Evolutionary conservation across 1,284 basidiomycete species (phyloP).

Genomic region (Malassezia globosa): DNA sequence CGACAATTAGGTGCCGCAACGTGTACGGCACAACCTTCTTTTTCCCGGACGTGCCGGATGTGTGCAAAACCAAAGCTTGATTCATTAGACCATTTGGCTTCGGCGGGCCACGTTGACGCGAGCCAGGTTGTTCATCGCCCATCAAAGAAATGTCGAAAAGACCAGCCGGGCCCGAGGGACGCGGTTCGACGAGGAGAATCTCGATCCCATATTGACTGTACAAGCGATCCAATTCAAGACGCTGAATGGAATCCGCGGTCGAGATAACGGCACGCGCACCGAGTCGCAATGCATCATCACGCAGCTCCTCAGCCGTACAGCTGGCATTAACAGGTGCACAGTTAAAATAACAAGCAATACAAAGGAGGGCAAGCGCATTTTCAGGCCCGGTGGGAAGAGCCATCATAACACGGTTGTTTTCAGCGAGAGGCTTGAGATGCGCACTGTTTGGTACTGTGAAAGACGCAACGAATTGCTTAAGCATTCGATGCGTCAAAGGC

Average conservation of each 20-base stretch:
- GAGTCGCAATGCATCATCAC: constrained; percentile 43
- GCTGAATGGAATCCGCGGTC: constrained; percentile 38
- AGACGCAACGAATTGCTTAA: constrained; percentile 35
- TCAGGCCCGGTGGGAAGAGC: constrained; percentile 44
- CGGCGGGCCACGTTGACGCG: constrained; percentile 26
- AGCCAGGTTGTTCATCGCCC: constrained; percentile 19
- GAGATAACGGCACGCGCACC: constrained; percentile 43
- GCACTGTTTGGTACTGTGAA: constrained; percentile 34
- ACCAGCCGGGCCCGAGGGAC: constrained; percentile 35
- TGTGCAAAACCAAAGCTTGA: constrained; percentile 44
- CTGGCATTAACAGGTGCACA: constrained; percentile 45
- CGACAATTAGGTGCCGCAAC: constrained; percentile 44
- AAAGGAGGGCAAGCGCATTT: constrained; percentile 40
- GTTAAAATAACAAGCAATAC: constrained; percentile 42
- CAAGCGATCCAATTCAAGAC: constrained; percentile 32
- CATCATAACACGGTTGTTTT: constrained; percentile 47
- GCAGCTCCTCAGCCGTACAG: constrained; percentile 44
- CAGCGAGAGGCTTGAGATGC: constrained; percentile 21
- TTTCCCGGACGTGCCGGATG: constrained; percentile 46
- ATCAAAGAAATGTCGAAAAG: constrained; percentile 40
- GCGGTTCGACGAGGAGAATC: constrained; percentile 42
- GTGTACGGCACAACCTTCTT: constrained; percentile 47
- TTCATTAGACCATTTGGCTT: constrained; percentile 35
- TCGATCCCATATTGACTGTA: constrained; percentile 39
- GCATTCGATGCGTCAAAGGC: constrained; percentile 39